These are phyloP conservation scores for Jatropha podagrica DNA, from an alignment of 441 rosid species.

Conservation along the genomic window DNA sequence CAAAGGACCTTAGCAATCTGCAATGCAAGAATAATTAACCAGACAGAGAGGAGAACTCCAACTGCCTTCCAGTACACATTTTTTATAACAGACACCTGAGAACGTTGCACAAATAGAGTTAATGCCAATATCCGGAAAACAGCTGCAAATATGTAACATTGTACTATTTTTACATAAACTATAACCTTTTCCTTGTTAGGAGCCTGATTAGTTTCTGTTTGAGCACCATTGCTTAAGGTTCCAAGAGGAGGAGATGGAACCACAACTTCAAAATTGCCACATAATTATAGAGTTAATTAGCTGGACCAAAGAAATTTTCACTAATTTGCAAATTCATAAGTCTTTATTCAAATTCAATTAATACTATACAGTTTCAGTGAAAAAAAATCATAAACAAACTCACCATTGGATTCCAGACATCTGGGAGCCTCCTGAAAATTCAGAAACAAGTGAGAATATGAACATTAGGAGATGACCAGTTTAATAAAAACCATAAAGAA, in stretches of 20 bases:
- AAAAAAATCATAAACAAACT: background rate
- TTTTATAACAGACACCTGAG: constrained; percentile 46
- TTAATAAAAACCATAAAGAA: too few species aligned
- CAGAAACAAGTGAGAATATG: background rate
- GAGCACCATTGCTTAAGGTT: constrained; percentile 22
- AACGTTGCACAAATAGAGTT: background rate
- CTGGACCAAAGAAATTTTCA: background rate
- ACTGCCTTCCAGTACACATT: constrained; percentile 52
- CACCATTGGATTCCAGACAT: constrained; percentile 30
- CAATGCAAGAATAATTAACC: constrained; percentile 47
- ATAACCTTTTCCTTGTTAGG: constrained; percentile 36
- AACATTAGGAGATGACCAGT: background rate
- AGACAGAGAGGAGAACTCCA: constrained; percentile 48
- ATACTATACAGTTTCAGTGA: too few species aligned
- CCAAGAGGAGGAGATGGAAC: constrained; percentile 27
- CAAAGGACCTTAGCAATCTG: constrained; percentile 48
- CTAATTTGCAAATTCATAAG: too few species aligned
- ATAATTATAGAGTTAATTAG: too few species aligned
- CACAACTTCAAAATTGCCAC: background rate
- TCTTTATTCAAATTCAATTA: too few species aligned
- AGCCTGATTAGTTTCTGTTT: constrained; percentile 23
- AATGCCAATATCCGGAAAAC: background rate
- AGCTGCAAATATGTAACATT: background rate
- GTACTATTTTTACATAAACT: background rate
- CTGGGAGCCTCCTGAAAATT: constrained; percentile 48